A percentile compares a stretch with the other conserved stretches of the same genome.
Conservation (phyloP, 345 rosid genomes). For the Eucalyptus pauciflora region DNA sequence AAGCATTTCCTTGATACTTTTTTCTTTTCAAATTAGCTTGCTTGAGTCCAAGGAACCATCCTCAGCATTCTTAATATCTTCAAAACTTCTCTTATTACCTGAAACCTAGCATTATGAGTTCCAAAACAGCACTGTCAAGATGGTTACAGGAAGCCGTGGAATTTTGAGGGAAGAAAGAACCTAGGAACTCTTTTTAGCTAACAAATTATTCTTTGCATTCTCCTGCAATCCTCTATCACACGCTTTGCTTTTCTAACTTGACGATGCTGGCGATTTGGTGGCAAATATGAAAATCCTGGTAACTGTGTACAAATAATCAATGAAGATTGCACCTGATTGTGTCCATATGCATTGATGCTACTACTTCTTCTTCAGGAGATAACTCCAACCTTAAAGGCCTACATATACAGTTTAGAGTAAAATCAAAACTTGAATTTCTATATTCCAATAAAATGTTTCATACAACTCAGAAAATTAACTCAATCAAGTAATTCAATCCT, state of each 20-base stretch:
- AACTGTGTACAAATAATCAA: not conserved
- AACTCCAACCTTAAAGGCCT: constrained; percentile 87
- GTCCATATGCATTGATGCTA: constrained; percentile 81
- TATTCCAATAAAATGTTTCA: not conserved
- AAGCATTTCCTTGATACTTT: not conserved
- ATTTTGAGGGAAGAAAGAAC: not conserved
- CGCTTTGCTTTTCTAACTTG: not conserved
- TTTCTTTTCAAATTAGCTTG: not conserved
- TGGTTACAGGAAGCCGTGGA: not conserved
- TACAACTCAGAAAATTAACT: not conserved
- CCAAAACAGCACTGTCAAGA: not conserved
- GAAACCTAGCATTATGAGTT: not conserved
- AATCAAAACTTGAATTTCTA: not conserved
- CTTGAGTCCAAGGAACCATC: not conserved
- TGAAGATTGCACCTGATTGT: constrained; percentile 51
- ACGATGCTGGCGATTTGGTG: not conserved
- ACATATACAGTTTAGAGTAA: not conserved
- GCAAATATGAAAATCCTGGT: not conserved
- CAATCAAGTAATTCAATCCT: not conserved
- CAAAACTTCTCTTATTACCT: not conserved
- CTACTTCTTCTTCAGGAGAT: constrained; percentile 89
- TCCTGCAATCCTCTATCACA: not conserved
- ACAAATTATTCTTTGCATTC: not conserved
- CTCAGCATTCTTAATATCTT: not conserved
- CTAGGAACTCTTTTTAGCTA: not conserved